Evolutionary conservation across 2,329 filamentous ascomycete genomes (phyloP).

Genomic region (Fonsecaea pugnacius): DNA sequence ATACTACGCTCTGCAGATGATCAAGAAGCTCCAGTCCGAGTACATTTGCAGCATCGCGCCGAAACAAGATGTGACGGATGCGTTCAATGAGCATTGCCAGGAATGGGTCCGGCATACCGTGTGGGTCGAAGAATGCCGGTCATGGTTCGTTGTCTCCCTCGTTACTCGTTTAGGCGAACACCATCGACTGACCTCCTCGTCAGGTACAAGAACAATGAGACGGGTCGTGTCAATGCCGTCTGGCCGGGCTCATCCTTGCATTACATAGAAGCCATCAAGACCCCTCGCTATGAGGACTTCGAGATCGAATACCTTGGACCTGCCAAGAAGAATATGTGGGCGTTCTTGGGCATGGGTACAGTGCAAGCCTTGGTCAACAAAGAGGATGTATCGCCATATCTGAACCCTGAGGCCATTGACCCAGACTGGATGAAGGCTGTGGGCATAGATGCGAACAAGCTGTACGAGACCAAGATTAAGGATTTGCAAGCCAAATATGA

Average conservation of each 20-base stretch:
- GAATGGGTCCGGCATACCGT: conserved; percentile 57
- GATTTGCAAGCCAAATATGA: conserved; percentile 31
- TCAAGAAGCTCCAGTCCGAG: conserved; percentile 49
- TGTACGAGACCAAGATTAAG: conserved; percentile 34
- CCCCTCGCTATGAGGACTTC: conserved; percentile 52
- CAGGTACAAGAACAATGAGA: conserved; percentile 48
- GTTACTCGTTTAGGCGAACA: conserved; percentile 31
- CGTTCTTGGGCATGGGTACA: conserved; percentile 43
- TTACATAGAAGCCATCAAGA: conserved; percentile 50
- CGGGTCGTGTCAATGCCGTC: conserved; percentile 53
- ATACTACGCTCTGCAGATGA: conserved; percentile 47
- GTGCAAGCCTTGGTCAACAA: conserved; percentile 39
- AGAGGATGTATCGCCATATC: conserved; percentile 42
- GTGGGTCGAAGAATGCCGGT: conserved; percentile 53
- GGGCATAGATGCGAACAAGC: conserved; percentile 31
- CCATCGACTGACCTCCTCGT: conserved; percentile 32
- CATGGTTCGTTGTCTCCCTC: conserved; percentile 39
- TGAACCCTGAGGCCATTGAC: conserved; percentile 42
- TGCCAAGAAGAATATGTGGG: conserved; percentile 40
- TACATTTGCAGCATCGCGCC: conserved; percentile 49
- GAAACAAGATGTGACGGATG: conserved; percentile 39
- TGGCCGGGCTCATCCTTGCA: conserved; percentile 59
- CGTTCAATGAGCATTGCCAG: conserved; percentile 48
- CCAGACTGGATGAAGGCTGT: conserved; percentile 42
- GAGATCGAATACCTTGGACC: conserved; percentile 47